Evolutionary conservation across 1,284 basidiomycete species (phyloP).

Genomic region (Schizophyllum commune): DNA sequence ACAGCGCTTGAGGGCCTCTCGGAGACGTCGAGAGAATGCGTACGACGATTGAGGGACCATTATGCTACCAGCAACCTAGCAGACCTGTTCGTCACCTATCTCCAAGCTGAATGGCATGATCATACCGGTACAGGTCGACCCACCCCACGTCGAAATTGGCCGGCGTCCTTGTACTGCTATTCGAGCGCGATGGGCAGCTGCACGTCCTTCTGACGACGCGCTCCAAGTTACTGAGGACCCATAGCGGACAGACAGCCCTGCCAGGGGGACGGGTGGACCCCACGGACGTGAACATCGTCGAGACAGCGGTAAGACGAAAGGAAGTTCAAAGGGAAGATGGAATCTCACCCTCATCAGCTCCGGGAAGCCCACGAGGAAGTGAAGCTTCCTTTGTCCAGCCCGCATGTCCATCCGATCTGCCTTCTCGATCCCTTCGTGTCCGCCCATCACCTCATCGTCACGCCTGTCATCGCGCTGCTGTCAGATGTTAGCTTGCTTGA

Average conservation of each 20-base stretch:
- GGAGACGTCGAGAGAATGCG: not conserved
- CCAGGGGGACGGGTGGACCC: conserved; percentile 79
- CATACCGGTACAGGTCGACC: conserved; percentile 28
- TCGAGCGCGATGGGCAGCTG: conserved; percentile 55
- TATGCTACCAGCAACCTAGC: not conserved
- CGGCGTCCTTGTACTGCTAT: conserved; percentile 74
- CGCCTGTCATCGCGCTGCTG: conserved; percentile 68
- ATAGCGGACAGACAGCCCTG: conserved; percentile 75
- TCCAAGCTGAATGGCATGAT: not conserved
- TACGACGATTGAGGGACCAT: not conserved
- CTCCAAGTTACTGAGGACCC: conserved; percentile 67
- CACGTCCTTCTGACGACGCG: conserved; percentile 80
- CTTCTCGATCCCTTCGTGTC: conserved; percentile 69
- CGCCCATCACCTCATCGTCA: conserved; percentile 50
- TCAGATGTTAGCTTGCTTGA: conserved; percentile 45
- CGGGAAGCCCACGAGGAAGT: conserved; percentile 84
- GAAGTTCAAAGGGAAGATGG: not conserved
- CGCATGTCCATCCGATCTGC: conserved; percentile 56
- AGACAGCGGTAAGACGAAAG: conserved; percentile 57
- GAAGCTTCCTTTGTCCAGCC: conserved; percentile 49
- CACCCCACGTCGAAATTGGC: conserved; percentile 46
- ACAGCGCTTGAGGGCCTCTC: not conserved
- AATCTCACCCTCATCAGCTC: not conserved
- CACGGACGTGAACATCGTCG: conserved; percentile 50
- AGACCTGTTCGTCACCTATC: not conserved